Conservation (phyloP, 2,329 filamentous ascomycete species). For the Ascocoryne sarcoides region DNA sequence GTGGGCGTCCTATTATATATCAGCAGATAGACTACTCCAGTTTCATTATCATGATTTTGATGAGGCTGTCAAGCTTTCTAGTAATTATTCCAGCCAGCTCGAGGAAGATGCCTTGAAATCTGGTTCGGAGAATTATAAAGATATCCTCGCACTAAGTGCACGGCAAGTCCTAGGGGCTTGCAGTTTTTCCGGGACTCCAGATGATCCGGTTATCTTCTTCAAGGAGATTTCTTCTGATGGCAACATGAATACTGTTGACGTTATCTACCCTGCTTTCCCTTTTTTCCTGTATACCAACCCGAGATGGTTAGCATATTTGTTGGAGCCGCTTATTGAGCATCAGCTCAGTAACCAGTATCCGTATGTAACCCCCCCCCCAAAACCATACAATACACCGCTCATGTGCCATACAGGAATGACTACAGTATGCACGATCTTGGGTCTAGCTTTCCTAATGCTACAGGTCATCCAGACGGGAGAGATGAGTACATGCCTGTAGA, state of each 20-base stretch:
- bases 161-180: conserved; percentile 75
- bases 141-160: conserved; percentile 69
- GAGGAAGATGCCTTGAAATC: conserved; percentile 63
- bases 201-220: conserved; percentile 66
- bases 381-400: no score
- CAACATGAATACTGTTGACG: conserved; percentile 78
- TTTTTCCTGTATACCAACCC: conserved; percentile 85
- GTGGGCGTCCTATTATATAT: conserved; percentile 67
- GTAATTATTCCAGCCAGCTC: conserved; percentile 66
- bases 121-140: conserved; percentile 65
- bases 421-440: conserved; percentile 75
- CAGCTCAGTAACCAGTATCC: conserved; percentile 77
- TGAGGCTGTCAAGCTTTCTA: conserved; percentile 52
- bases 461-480: conserved; percentile 55
- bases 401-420: conserved; percentile 50
- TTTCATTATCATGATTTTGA: conserved; percentile 72
- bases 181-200: conserved; percentile 63
- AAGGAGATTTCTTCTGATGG: conserved; percentile 84
- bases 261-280: conserved; percentile 78
- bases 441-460: conserved; percentile 65
- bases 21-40: conserved; percentile 52
- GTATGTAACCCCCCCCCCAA: no score
- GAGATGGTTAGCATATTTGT: conserved; percentile 67
- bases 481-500: conserved; percentile 62
- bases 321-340: conserved; percentile 75